Conservation (phyloP, 495 filamentous ascomycete species). For the Hyaloscypha variabilis region DNA sequence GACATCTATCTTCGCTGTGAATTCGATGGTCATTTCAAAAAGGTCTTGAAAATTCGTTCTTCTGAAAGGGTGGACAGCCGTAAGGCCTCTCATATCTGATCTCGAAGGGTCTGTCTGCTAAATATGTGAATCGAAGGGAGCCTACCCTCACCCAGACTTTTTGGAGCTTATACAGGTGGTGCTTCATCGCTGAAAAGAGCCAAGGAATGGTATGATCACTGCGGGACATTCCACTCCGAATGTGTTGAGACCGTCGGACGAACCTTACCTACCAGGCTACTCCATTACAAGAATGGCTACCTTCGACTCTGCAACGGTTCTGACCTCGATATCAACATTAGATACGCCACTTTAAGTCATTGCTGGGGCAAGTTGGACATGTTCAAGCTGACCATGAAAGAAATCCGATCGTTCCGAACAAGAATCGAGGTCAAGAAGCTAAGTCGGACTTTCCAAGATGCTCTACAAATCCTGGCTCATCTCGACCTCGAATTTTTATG, state of each 20-base stretch:
- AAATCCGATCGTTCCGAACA: not conserved
- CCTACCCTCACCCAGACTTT: not conserved
- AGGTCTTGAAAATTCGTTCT: not conserved
- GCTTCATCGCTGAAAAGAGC: not conserved
- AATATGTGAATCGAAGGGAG: not conserved
- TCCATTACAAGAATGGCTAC: not conserved
- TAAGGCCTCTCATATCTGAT: not conserved
- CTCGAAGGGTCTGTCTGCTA: not conserved
- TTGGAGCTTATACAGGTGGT: not conserved
- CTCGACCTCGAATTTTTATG: not conserved
- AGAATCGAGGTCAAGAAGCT: not conserved
- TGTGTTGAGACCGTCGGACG: not conserved
- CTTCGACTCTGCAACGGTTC: not conserved
- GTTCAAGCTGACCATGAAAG: not conserved
- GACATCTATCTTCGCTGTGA: not conserved
- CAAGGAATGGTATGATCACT: not conserved
- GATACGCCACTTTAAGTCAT: not conserved
- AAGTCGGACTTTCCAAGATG: not conserved
- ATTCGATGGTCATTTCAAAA: not conserved
- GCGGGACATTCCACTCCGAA: not conserved
- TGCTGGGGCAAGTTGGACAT: not conserved
- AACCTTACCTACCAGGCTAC: not conserved
- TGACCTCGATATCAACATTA: not conserved
- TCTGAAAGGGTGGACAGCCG: not conserved
- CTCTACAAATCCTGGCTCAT: not conserved